Base-by-base conservation (phyloP, 441 rosid species). In the Arabidopsis hybrid region DNA sequence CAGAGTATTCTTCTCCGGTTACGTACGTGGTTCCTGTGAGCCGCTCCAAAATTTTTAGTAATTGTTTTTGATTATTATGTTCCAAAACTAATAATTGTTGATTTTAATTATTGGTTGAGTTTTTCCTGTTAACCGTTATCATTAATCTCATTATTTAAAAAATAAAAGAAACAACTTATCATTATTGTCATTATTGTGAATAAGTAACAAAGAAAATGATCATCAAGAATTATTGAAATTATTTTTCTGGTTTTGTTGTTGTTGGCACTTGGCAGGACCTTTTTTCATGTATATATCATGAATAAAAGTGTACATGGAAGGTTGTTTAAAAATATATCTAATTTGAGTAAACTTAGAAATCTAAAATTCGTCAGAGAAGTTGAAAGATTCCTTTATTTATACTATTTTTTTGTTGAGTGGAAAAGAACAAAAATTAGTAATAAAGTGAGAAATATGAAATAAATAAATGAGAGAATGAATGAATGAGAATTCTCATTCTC, bases 11-110 rank as follows among this genome's bases (percentile, higher is more conserved):
- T 69, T 40, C 65, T 68, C 59, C 10, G 36, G 39, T 8, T 74
- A 75, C 79, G 64, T 75, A 60, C 65, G 78, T 75, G 74, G 42
- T 60, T 75, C 32, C 65, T 69, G 9, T 75, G 65, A 69, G 74
- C 79, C 64, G 60, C 66, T 38, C 75, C 69, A n/a, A 76, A 63
- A 61, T 8, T 0, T 53, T 55, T 5, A 45, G 21, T 75, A 52
- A 29, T 62, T 6, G 5, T 73, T 60, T 5, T 11, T 59, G 17
- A 38, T 59, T 67, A 9, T 67, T 34, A 53, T 68, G 58, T 74
- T 50, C 32, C 36, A 59, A 17, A 17, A 52, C 0, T 67, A 6
- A 43, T 74, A 17, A 31, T 67, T 50, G 4, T 60, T 72, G 26
- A 32, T 61, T 42, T 14, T 46, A 0, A 46, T 50, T 65, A 67